Percentiles rank a stretch among this genome's conserved stretches.
Evolutionary conservation across 106 monocot genomes (phyloP).

Genomic region (Acorus calamus): DNA sequence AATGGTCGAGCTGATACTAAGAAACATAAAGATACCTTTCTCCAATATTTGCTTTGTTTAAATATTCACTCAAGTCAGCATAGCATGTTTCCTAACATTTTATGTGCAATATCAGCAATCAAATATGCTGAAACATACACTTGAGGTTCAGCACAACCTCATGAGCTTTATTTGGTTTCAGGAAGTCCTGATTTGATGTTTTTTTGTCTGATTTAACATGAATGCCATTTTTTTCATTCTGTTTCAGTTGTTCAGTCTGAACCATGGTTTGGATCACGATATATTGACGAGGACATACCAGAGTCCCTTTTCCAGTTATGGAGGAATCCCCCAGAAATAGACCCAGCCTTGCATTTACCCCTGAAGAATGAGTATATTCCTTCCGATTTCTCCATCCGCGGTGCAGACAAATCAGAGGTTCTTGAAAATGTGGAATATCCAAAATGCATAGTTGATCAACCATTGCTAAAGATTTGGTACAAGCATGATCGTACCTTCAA

Average conservation of each 20-base stretch:
- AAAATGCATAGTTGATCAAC: conserved; percentile 64
- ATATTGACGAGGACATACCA: conserved; percentile 75
- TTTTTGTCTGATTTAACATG: too few relatives aligned
- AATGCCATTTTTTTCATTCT: neutral
- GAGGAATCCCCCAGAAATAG: conserved; percentile 48
- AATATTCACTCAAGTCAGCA: too few relatives aligned
- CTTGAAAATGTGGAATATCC: conserved; percentile 20
- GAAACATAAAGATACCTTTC: too few relatives aligned
- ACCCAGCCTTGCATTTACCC: conserved; percentile 65
- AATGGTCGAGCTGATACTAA: too few relatives aligned
- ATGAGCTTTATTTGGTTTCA: too few relatives aligned
- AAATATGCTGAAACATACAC: too few relatives aligned
- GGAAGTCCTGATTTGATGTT: too few relatives aligned
- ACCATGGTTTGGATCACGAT: conserved; percentile 94
- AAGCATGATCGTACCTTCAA: conserved; percentile 84
- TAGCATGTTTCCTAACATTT: too few relatives aligned
- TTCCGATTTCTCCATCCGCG: conserved; percentile 56
- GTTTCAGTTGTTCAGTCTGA: conserved; percentile 58
- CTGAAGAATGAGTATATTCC: conserved; percentile 89
- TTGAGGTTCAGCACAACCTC: too few relatives aligned
- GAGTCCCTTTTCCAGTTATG: conserved; percentile 51
- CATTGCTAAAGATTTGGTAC: conserved; percentile 80
- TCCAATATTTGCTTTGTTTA: too few relatives aligned
- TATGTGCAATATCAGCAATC: too few relatives aligned
- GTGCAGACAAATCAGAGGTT: conserved; percentile 20